Base-by-base conservation (phyloP, 129 eudicot genomes). In the Flaveria ramosissima region DNA sequence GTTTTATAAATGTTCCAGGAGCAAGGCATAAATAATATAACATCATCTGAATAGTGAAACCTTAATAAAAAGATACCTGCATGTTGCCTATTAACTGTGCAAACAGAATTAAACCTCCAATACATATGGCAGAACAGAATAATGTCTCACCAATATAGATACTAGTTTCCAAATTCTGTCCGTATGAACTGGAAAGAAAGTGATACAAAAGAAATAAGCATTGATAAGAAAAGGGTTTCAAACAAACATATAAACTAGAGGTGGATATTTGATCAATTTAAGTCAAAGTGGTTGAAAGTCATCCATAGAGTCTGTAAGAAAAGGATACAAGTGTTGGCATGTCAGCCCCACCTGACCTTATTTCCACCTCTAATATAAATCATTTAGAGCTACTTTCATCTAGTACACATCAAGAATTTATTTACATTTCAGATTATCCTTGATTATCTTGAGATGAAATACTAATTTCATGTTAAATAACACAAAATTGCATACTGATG, bases 31-130 rank as follows among this genome's bases (percentile, higher is more conserved):
- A 19, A 76, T 7, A 50, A 4, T 9, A 66, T 66, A 1, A n/a
- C 55, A 43, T 48, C 20, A 26, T 17, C 0, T 45, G n/a, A 68
- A 17, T 11, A 56, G 23, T 65, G 59, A 45, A 69, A 50, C 53
- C 61, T 45, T 6, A 27, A 3, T n/a, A 78, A 19, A 78, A 53
- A 26, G 5, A 23, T 85, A 93, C 98, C 98, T 94, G 98, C 96
- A 95, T 91, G 72, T 95, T 88, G 43, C 99, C 97, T 57, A 95
- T 91, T 68, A 95, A 73, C 81, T 86, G 96, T 13, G 96, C 84
- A 68, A 95, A 89, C 8, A 95, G 83, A 85, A 94, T 71, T 74
- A 94, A 77, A 27, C 97, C 97, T 48, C 86, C 83, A 19, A 91
- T 80, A 75, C 94, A 89, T 61, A 95, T 77, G 61, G 70, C 73